Evolutionary conservation across 177 flowering plant species (phyloP).

Genomic region (Vitis hybrid): DNA sequence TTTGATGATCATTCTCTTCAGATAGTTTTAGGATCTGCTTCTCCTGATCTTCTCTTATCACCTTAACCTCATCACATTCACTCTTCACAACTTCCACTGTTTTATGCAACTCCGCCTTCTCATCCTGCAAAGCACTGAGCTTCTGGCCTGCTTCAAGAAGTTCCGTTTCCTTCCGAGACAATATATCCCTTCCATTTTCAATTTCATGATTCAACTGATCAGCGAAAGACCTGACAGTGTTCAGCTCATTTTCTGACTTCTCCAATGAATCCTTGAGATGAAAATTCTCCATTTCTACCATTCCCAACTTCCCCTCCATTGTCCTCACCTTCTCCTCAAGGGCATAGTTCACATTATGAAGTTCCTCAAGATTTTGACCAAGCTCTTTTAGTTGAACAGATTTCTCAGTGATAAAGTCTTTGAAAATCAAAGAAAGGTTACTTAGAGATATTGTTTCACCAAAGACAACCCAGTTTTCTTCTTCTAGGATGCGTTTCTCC

Average conservation of each 20-base stretch:
- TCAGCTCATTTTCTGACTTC: slow-evolving; percentile 36
- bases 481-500: slow-evolving; percentile 37
- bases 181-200: slow-evolving; percentile 25
- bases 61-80: slow-evolving; percentile 24
- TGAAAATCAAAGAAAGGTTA: slow-evolving; percentile 35
- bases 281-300: slow-evolving; percentile 30
- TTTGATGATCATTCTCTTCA: slow-evolving; percentile 20
- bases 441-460: slow-evolving; percentile 36
- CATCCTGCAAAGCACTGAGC: slow-evolving; percentile 17
- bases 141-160: slow-evolving; percentile 35
- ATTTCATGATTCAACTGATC: slow-evolving; percentile 30
- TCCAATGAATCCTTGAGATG: slow-evolving; percentile 35
- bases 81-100: slow-evolving; percentile 25
- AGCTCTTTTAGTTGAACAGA: slow-evolving; percentile 32
- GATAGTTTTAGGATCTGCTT: slow-evolving; percentile 25
- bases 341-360: slow-evolving; percentile 26
- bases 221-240: slow-evolving; percentile 15
- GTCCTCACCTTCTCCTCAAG: slow-evolving; percentile 32
- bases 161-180: slow-evolving; percentile 35
- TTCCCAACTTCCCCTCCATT: slow-evolving; percentile 30
- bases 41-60: slow-evolving; percentile 33
- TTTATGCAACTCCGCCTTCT: slow-evolving; percentile 27
- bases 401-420: slow-evolving; percentile 34
- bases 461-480: slow-evolving; percentile 31
- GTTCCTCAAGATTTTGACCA: slow-evolving; percentile 25